phyloP scores from a whole-genome alignment of 139 green algal species.

The Trebouxia sp. region DNA sequence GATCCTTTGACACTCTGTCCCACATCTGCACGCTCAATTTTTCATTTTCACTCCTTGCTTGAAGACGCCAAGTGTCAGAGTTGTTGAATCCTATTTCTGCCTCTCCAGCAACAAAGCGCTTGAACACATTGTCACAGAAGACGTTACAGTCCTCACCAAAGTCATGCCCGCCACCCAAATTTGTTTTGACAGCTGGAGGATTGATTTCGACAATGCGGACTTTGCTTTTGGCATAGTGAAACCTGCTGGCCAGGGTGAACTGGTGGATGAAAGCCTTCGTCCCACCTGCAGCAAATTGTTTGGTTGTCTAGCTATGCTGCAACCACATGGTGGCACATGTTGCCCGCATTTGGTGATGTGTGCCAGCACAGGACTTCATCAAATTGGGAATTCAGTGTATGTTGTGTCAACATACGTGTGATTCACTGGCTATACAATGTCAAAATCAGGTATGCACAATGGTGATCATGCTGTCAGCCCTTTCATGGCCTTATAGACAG shows the following conservation, averaged over 20 bases:
- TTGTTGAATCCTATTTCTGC: constrained; percentile 15
- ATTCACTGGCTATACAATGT: too few species aligned
- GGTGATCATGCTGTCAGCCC: too few species aligned
- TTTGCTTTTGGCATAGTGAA: constrained; percentile 16
- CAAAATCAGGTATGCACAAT: too few species aligned
- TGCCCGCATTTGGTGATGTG: too few species aligned
- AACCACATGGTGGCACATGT: neutral
- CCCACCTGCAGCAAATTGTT: neutral
- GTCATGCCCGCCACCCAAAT: constrained; percentile 3
- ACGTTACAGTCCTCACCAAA: neutral
- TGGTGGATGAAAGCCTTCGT: constrained; percentile 16
- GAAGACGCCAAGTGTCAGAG: neutral
- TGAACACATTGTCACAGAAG: neutral
- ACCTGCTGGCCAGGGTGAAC: constrained; percentile 9
- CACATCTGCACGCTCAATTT: neutral
- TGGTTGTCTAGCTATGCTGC: neutral
- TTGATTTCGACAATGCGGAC: constrained; percentile 7
- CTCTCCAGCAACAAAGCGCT: constrained; percentile 25
- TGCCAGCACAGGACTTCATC: too few species aligned
- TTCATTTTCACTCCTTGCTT: neutral
- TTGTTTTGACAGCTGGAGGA: constrained; percentile 1
- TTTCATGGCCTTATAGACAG: too few species aligned
- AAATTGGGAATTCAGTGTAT: too few species aligned
- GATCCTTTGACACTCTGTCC: neutral
- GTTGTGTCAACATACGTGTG: too few species aligned